These are phyloP conservation scores for Tetrahymena malaccensis DNA, from an alignment of 73 alveolate genomes.

Conservation along the genomic window DNA sequence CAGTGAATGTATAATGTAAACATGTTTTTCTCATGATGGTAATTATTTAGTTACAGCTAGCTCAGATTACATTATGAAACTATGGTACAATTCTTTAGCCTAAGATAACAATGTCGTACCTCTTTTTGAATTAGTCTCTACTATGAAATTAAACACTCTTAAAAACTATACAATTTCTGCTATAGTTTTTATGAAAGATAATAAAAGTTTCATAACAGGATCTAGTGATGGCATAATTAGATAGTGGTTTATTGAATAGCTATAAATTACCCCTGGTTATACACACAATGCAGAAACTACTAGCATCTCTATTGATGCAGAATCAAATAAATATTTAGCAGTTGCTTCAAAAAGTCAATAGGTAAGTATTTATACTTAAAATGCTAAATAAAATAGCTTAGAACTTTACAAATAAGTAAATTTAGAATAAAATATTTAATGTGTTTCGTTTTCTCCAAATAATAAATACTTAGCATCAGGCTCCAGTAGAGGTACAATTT, in stretches of 20 bases:
- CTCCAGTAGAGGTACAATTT: not conserved
- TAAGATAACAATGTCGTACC: not conserved
- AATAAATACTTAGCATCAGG: not conserved
- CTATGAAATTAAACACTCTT: not conserved
- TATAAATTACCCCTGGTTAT: not conserved
- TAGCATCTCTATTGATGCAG: not conserved
- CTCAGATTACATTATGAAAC: not conserved
- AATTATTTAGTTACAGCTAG: not conserved
- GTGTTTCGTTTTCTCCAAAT: not conserved
- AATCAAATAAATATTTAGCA: not conserved
- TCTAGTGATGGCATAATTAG: not conserved
- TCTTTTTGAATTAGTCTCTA: not conserved
- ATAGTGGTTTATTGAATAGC: not conserved
- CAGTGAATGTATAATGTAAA: not conserved
- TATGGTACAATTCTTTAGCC: not conserved
- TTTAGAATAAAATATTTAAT: not conserved
- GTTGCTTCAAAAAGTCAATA: not conserved
- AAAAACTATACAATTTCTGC: not conserved
- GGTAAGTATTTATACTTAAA: not conserved
- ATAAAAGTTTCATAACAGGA: not conserved
- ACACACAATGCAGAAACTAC: not conserved
- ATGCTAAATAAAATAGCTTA: not conserved
- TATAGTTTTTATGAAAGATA: not conserved
- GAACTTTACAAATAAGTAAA: not conserved
- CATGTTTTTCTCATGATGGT: not conserved